These are phyloP conservation scores for Coprinellus micaceus DNA, from an alignment of 768 basidiomycete genomes.

Conservation along the genomic window DNA sequence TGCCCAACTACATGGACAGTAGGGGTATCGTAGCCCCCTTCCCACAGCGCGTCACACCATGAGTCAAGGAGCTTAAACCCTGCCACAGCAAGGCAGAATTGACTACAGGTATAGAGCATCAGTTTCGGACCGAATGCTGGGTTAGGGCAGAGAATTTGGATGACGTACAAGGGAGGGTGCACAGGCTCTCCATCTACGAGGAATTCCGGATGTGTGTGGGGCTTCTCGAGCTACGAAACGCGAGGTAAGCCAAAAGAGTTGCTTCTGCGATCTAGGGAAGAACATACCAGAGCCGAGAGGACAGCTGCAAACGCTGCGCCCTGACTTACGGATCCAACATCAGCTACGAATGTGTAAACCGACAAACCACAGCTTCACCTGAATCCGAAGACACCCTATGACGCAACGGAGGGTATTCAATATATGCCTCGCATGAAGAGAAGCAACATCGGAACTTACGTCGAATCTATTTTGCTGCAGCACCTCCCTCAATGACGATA, in stretches of 20 bases:
- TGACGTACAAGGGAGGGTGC: conserved; percentile 64
- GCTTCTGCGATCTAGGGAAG: background rate
- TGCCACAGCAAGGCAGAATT: conserved; percentile 66
- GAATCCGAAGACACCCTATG: conserved; percentile 73
- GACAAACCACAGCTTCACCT: conserved; percentile 38
- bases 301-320: conserved; percentile 71
- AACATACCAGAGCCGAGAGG: conserved; percentile 58
- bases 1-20: conserved; percentile 72
- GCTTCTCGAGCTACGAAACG: conserved; percentile 30
- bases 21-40: conserved; percentile 53
- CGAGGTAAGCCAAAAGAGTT: background rate
- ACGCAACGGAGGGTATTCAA: too few species aligned
- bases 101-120: conserved; percentile 30
- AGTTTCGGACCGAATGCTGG: conserved; percentile 1
- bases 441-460: conserved; percentile 33
- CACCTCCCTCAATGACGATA: conserved; percentile 49
- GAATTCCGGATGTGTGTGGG: conserved; percentile 47
- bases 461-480: conserved; percentile 56
- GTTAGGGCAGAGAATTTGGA: conserved; percentile 11
- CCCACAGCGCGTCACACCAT: conserved; percentile 45
- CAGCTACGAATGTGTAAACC: conserved; percentile 4
- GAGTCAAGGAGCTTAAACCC: conserved; percentile 56
- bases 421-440: background rate
- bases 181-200: conserved; percentile 57
- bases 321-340: conserved; percentile 40